Conservation (phyloP, 352 stramenopile species). For the Globisporangium nunn region DNA sequence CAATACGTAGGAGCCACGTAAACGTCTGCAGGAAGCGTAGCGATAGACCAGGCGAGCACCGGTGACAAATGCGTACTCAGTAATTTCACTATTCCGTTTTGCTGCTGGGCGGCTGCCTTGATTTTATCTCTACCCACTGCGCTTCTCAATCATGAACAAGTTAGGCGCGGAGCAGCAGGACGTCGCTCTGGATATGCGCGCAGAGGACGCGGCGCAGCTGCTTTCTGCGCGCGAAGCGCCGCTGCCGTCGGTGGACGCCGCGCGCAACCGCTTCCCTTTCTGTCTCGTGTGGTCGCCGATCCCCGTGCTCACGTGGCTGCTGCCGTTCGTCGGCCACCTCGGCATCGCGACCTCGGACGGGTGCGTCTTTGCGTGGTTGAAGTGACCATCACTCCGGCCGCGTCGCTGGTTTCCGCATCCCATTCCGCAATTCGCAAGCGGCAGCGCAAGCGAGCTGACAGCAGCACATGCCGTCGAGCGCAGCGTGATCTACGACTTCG, state of each 20-base stretch:
- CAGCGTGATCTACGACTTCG: conserved; percentile 95
- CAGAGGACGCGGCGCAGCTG: conserved; percentile 5
- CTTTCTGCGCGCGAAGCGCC: not conserved
- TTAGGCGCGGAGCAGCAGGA: not conserved
- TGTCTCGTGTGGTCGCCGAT: conserved; percentile 92
- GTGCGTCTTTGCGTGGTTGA: conserved; percentile 16
- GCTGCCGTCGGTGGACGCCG: conserved; percentile 17
- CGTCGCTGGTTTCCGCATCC: not conserved
- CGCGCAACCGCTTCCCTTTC: conserved; percentile 74
- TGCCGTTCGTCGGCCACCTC: conserved; percentile 96
- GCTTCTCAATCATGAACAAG: not conserved
- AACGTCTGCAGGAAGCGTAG: not conserved
- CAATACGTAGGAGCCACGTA: not conserved
- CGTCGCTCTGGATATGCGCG: conserved; percentile 11
- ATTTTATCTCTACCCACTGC: no score
- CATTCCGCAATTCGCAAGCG: not conserved
- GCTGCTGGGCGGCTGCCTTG: no score
- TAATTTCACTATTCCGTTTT: not conserved
- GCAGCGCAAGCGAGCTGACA: not conserved
- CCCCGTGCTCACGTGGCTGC: conserved; percentile 86
- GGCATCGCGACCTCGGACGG: conserved; percentile 88
- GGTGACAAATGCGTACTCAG: no score
- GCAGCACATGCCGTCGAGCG: conserved; percentile 5
- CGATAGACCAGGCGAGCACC: not conserved
- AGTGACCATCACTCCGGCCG: not conserved